phyloP scores from a whole-genome alignment of 2,329 filamentous ascomycete species.

The Nannizziopsis arthrosporioides region DNA sequence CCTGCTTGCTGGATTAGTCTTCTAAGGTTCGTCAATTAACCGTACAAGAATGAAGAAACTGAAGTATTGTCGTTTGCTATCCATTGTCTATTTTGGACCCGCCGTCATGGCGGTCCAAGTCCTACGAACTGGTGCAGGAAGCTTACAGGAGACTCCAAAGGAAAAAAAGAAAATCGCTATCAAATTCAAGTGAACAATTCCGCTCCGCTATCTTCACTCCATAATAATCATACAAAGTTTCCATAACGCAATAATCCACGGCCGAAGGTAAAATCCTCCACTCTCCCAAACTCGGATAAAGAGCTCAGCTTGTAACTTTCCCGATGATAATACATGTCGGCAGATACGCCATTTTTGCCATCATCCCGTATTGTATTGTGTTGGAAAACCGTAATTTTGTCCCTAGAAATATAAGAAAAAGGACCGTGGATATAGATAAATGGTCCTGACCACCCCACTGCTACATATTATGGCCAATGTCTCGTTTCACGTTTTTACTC shows the following conservation, averaged over 20 bases:
- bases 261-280: background rate
- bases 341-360: slow-evolving; percentile 1
- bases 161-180: slow-evolving; percentile 2
- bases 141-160: no score
- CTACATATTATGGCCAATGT: background rate
- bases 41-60: no score
- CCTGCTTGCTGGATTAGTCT: no score
- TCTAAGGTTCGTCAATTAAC: no score
- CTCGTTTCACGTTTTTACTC: slow-evolving; percentile 1
- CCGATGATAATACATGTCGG: slow-evolving; percentile 5
- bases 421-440: background rate
- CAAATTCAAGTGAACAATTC: slow-evolving; percentile 5
- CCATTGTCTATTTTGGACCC: no score
- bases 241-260: background rate
- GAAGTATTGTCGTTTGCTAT: no score
- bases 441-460: background rate
- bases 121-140: no score
- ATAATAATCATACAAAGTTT: slow-evolving; percentile 9
- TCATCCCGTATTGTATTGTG: background rate
- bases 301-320: background rate
- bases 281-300: background rate
- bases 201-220: slow-evolving; percentile 5
- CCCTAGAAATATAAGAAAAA: background rate
- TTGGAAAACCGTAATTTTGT: background rate
- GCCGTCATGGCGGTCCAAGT: no score